These are phyloP conservation scores for Platismatia glauca DNA, from an alignment of 495 filamentous ascomycete genomes.

Conservation along the genomic window DNA sequence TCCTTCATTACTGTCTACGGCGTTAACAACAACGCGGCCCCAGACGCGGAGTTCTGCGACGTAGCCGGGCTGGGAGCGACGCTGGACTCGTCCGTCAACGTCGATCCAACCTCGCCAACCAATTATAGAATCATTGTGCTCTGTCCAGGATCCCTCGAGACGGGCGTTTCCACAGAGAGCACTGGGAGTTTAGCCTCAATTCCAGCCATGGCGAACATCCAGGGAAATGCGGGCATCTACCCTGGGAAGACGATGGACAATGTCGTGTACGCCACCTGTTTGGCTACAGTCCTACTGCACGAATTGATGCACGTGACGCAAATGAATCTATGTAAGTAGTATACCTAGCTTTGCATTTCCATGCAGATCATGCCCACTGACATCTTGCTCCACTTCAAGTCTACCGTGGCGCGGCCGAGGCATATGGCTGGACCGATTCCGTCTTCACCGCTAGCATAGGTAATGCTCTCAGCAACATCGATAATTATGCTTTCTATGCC, in stretches of 20 bases:
- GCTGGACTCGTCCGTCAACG: not conserved
- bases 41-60: not conserved
- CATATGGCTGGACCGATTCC: not conserved
- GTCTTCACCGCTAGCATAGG: not conserved
- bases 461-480: not conserved
- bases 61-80: not conserved
- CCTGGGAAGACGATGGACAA: not conserved
- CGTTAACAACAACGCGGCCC: not conserved
- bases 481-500: not conserved
- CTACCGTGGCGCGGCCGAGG: not conserved
- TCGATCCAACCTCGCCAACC: not conserved
- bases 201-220: not conserved
- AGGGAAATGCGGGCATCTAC: not conserved
- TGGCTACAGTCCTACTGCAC: not conserved
- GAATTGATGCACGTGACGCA: not conserved
- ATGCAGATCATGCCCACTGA: not conserved
- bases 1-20: conserved; percentile 1
- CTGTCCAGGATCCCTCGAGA: not conserved
- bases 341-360: not conserved
- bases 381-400: not conserved
- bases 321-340: not conserved
- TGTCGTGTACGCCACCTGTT: not conserved
- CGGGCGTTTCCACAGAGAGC: not conserved
- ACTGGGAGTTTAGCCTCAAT: not conserved
- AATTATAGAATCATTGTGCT: not conserved